Evolutionary conservation across 441 rosid genomes (phyloP), one percentile per base, ranked within the genome.

Genomic region (Pelargonium australe): DNA sequence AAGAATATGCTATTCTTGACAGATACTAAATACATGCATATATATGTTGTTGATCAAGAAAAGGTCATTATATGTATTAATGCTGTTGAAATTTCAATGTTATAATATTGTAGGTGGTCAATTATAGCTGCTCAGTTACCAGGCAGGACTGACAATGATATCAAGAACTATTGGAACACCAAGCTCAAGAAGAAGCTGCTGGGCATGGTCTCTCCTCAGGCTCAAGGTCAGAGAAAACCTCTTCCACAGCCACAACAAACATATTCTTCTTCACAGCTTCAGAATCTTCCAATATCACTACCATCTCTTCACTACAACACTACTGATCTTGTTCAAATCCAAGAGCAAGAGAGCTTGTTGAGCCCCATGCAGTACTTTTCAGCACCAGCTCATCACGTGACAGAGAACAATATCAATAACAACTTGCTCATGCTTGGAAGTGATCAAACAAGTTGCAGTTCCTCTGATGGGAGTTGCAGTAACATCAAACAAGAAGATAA

Each of bases 401-500:
- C 14, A 14, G 58, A 14, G 16, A 10, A 53, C 58, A 53, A 53
- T 19, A 53, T n/a, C 5, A 79, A 78, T 41, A 80, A 80, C 10
- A 84, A 82, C 68, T 66, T 83, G 14, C 69, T 88, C n/a, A 66
- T 73, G 65, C 84, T 84, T 79, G 86, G 90, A 37, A 79, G 84
- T 68, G 84, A 53, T 53, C 58, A 82, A 73, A 75, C 79, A 60
- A 84, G 87, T 51, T 80, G 85, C 75, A 83, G 84, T 40, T 84
- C 86, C 45, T 84, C 89, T 41, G 88, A 83, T 58, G 87, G 82
- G 13, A 85, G 84, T 72, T 76, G 79, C 61, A 49, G 87, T 62
- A 84, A 77, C 70, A 76, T 81, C 73, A 83, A 82, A 45, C 84
- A 85, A 77, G 89, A 85, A 34, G 80, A 80, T 2, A 68, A 73